Percentiles rank a stretch among this genome's conserved stretches.
Conservation (phyloP, 768 basidiomycete genomes). For the Mycena sanguinolenta region DNA sequence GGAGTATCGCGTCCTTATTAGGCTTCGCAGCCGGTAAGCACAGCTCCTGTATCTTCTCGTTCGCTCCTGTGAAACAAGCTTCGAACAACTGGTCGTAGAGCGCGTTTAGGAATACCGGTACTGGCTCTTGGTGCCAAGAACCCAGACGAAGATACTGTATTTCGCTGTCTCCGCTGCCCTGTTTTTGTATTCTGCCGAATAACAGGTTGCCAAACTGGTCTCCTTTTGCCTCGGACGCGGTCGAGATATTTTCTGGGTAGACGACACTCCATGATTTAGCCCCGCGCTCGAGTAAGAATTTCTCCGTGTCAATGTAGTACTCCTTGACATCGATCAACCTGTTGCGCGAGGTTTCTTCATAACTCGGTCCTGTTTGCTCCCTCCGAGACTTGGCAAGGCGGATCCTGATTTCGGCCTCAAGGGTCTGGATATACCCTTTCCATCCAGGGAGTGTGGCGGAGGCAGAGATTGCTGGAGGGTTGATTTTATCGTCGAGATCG, state of each 20-base stretch:
- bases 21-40: slow-evolving; percentile 61
- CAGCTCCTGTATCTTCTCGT: slow-evolving; percentile 62
- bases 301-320: slow-evolving; percentile 52
- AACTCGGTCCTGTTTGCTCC: slow-evolving; percentile 29
- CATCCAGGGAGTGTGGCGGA: slow-evolving; percentile 23
- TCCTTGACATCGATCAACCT: slow-evolving; percentile 44
- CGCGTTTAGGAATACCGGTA: slow-evolving; percentile 50
- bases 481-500: slow-evolving; percentile 34
- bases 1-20: slow-evolving; percentile 43
- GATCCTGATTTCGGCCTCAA: neutral
- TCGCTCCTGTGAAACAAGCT: slow-evolving; percentile 67
- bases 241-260: slow-evolving; percentile 45
- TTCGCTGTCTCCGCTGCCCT: too few species aligned
- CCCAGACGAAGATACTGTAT: slow-evolving; percentile 43
- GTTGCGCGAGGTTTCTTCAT: slow-evolving; percentile 34
- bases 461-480: slow-evolving; percentile 5
- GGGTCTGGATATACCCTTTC: slow-evolving; percentile 27
- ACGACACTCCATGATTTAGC: slow-evolving; percentile 61
- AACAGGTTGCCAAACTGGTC: neutral
- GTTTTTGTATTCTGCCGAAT: too few species aligned
- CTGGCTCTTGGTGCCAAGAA: slow-evolving; percentile 33
- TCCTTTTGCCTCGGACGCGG: slow-evolving; percentile 33
- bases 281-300: slow-evolving; percentile 46
- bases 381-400: neutral
- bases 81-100: slow-evolving; percentile 69